Base-by-base conservation (phyloP, 2,329 filamentous ascomycete species). In the Emmonsiellopsis sp. region DNA sequence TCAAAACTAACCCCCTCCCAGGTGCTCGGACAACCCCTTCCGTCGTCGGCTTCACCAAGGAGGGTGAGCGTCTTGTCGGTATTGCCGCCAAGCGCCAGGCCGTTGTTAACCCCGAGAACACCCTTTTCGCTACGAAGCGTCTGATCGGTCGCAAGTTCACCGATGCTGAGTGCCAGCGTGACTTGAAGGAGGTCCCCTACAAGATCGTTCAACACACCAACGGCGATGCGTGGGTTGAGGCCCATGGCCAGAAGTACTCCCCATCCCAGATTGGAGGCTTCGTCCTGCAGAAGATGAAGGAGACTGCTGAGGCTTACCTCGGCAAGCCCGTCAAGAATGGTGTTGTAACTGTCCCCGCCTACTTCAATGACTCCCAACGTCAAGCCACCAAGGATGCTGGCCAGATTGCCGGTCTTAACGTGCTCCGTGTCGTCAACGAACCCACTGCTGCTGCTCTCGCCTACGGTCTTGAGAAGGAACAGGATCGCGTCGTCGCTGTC, bases 341-440 rank as follows among this genome's bases (percentile, higher is more conserved):
- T 65, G 92, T 97, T 57, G 92, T 97, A 64, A 97, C 92, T 57
- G 91, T 96, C 38, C 91, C 91, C 59, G 91, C 91, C 66, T 97
- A 97, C 82, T 97, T 97, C 83, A 97, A 97, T 76, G 91, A 97
- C 76, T 91, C 89, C 57, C 91, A 97, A 79, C 88, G 91, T 77
- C 92, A 96, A 77, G 90, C 90, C 64, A 97, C 91, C 76, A 97
- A 96, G 83, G 91, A 97, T 70, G 92, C 92, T 61, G 92, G 92
- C 76, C 89, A 95, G 74, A 97, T 97, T 67, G 83, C 92, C 66
- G 92, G 92, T 70, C 83, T 97, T 53, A 95, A 96, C 73, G 92
- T 97, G 63, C 87, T 95, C 66, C 91, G 92, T 83, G 90, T 96
- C 57, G 89, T 97, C 61, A 96, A 96, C 80, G 92, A 97, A 81